Evolutionary conservation across 148 eudicot species (phyloP), one percentile per base, ranked within the genome.

Genomic region (Limonium bicolor): DNA sequence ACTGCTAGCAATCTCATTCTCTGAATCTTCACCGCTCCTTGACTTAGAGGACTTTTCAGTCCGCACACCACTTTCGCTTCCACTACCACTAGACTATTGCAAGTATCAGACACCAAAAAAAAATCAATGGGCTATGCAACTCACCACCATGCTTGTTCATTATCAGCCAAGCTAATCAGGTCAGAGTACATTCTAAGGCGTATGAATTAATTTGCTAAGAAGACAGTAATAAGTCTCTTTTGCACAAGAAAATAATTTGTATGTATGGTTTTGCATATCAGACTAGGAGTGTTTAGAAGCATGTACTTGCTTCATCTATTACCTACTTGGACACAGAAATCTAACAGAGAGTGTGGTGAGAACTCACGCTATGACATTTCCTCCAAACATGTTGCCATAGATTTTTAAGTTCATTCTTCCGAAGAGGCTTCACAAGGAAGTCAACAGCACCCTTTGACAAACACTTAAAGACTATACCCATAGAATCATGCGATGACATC

Each of bases 311-410:
- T 23, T 43, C 13, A 24, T 23, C n/a, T n/a, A n/a, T n/a, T n/a
- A n/a, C n/a, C 4, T 43, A 24, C 30, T 43, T 24, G 19, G 16
- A 43, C 8, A 18, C 27, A n/a, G 10, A 30, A 28, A 41, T 46
- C 28, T 46, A 36, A 33, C 34, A 13, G 48, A 50, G 39, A 36
- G 30, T 25, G 21, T 27, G 21, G 20, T 7, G 33, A 51, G 7
- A 47, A 69, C 83, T 80, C 62, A 80, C 88, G 64, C 72, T 76
- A 56, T 72, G 79, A 54, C 88, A 73, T 62, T 67, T 78, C 65
- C 94, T 78, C 94, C 94, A 82, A 44, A 82, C 77, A 75, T 82
- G 94, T 59, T 82, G 94, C 94, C 94, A 82, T 37, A 82, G 82
- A 60, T 63, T 77, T 58, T 72, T 78, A 47, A 82, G 79, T 65